phyloP scores from a whole-genome alignment of 108 stramenopile genomes.

The Cyclotella kingstonii region DNA sequence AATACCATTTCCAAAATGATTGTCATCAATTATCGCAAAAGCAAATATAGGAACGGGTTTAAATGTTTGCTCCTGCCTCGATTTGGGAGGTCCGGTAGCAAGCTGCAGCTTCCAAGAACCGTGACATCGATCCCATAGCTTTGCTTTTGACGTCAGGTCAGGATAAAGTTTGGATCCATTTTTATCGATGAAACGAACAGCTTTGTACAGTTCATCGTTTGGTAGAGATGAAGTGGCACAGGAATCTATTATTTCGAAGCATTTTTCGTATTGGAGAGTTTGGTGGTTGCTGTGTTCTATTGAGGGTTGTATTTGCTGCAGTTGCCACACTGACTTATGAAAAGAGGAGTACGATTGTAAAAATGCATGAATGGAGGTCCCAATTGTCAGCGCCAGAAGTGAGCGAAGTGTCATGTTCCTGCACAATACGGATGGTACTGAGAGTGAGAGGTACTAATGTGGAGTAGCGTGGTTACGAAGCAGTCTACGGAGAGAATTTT shows the following conservation, averaged over 20 bases:
- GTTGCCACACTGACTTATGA: too few species aligned
- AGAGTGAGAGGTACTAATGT: too few species aligned
- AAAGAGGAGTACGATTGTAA: too few species aligned
- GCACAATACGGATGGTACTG: too few species aligned
- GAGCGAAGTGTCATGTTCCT: too few species aligned
- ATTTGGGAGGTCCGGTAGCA: slow-evolving; percentile 48
- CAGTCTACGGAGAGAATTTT: too few species aligned
- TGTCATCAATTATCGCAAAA: slow-evolving; percentile 64
- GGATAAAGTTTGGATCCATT: slow-evolving; percentile 56
- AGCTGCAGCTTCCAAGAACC: slow-evolving; percentile 64
- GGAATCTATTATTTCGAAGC: slow-evolving; percentile 50
- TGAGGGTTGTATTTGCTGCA: too few species aligned
- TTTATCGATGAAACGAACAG: slow-evolving; percentile 60
- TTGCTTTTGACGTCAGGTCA: slow-evolving; percentile 34
- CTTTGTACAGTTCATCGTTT: slow-evolving; percentile 47
- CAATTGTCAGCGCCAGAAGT: too few species aligned
- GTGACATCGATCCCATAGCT: slow-evolving; percentile 52
- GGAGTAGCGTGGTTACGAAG: too few species aligned
- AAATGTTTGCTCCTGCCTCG: slow-evolving; percentile 43
- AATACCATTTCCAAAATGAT: slow-evolving; percentile 61
- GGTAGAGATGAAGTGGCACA: slow-evolving; percentile 42
- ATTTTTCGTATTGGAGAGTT: slow-evolving; percentile 45
- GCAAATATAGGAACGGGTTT: slow-evolving; percentile 67
- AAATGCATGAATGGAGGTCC: too few species aligned
- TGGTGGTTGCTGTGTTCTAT: too few species aligned